Conservation (phyloP, 2,329 filamentous ascomycete genomes). For the Acarospora socialis region DNA sequence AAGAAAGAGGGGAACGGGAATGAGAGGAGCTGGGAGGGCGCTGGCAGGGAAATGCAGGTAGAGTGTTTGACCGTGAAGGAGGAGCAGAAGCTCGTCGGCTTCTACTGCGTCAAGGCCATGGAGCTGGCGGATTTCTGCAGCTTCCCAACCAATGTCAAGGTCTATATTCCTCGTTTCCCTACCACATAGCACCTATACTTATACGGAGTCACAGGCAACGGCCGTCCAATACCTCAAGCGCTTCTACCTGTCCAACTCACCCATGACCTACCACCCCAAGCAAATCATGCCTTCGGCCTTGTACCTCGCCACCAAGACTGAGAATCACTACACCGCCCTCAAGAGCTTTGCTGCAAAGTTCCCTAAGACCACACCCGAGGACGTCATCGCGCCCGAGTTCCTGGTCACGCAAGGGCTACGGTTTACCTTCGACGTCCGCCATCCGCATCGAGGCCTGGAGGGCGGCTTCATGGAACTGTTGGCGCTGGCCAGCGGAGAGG, state of each 20-base stretch:
- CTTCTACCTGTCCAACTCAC: constrained; percentile 90
- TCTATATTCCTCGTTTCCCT: constrained; percentile 22
- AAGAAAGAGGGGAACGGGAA: constrained; percentile 20
- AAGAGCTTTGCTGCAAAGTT: constrained; percentile 55
- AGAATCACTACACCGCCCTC: constrained; percentile 62
- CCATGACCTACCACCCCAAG: constrained; percentile 90
- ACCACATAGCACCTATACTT: constrained; percentile 5
- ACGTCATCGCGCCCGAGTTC: constrained; percentile 83
- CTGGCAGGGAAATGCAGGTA: constrained; percentile 39
- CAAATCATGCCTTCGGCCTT: constrained; percentile 80
- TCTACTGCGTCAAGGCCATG: constrained; percentile 53
- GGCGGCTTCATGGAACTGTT: constrained; percentile 73
- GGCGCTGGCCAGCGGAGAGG: constrained; percentile 49
- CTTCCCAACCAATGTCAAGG: constrained; percentile 46
- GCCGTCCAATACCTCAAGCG: constrained; percentile 81
- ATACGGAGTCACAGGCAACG: constrained; percentile 41
- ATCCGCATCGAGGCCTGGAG: constrained; percentile 78
- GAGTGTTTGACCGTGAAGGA: constrained; percentile 73
- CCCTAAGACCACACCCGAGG: constrained; percentile 57
- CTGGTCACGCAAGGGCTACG: constrained; percentile 80
- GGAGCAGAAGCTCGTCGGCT: constrained; percentile 66
- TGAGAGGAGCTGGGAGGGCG: constrained; percentile 9
- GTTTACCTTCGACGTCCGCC: constrained; percentile 85
- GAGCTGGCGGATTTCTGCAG: constrained; percentile 46
- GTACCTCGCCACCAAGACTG: constrained; percentile 87